Conservation (phyloP, 2,329 filamentous ascomycete genomes). For the Aulographum hederae region DNA sequence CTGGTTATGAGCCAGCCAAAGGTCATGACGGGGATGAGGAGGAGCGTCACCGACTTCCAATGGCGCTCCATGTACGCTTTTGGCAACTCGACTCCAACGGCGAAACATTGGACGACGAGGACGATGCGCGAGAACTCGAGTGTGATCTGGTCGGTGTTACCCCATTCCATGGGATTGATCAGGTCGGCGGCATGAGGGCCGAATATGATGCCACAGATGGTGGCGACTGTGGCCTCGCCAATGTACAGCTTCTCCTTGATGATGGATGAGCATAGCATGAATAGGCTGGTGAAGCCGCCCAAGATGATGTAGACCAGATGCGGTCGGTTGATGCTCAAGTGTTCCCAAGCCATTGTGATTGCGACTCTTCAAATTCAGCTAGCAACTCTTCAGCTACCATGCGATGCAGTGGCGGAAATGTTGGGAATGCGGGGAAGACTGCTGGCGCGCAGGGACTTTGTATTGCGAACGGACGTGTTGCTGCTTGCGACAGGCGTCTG, state of each 20-base stretch:
- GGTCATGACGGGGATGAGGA: constrained; percentile 92
- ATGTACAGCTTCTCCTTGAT: constrained; percentile 99
- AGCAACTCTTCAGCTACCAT: constrained; percentile 2
- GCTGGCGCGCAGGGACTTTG: background rate
- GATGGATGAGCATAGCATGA: constrained; percentile 95
- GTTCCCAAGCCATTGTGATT: constrained; percentile 55
- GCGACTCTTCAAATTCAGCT: background rate
- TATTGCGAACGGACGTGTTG: background rate
- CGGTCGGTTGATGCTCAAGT: constrained; percentile 74
- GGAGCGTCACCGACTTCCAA: constrained; percentile 78
- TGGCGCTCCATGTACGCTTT: constrained; percentile 96
- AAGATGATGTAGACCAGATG: constrained; percentile 98
- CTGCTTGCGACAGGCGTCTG: too few species aligned
- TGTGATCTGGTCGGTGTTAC: constrained; percentile 69
- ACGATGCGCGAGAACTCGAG: constrained; percentile 82
- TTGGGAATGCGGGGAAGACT: background rate
- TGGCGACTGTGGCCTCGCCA: constrained; percentile 90
- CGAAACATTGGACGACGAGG: constrained; percentile 82
- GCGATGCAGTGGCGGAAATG: constrained; percentile 1
- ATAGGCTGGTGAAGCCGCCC: constrained; percentile 89
- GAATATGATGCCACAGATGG: constrained; percentile 74
- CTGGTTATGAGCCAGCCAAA: constrained; percentile 89
- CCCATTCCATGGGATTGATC: constrained; percentile 60
- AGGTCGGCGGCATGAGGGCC: constrained; percentile 69
- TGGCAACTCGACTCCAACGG: constrained; percentile 76